Evolutionary conservation across 169 alveolate species (phyloP).

Genomic region (Plasmodium blacklocki): DNA sequence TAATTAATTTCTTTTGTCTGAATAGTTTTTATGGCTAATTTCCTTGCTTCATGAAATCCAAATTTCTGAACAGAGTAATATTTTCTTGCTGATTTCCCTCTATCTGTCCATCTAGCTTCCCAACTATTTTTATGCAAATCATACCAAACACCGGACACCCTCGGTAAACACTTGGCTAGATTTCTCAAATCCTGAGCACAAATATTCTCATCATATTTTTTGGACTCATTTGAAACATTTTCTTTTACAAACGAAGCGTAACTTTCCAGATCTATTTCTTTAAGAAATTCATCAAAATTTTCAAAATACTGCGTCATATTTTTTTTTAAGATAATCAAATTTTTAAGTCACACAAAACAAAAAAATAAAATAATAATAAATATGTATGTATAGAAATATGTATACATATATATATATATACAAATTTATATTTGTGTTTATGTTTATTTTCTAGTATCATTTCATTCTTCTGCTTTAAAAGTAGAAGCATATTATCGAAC

Average conservation of each 20-base stretch:
- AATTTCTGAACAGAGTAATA: constrained; percentile 86
- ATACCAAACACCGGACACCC: constrained; percentile 86
- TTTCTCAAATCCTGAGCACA: constrained; percentile 83
- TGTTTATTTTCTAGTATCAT: no score
- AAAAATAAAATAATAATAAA: not conserved
- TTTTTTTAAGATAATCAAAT: not conserved
- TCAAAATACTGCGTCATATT: constrained; percentile 16
- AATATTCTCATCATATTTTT: constrained; percentile 37
- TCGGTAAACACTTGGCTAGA: constrained; percentile 84
- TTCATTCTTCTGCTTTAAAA: no score
- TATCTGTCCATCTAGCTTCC: constrained; percentile 88
- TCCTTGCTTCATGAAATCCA: constrained; percentile 87
- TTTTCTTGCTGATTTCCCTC: constrained; percentile 83
- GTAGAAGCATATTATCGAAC: no score
- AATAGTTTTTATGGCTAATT: constrained; percentile 84
- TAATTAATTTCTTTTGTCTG: constrained; percentile 74
- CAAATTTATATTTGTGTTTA: not conserved
- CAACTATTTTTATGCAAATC: constrained; percentile 86
- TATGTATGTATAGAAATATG: not conserved
- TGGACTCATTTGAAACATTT: constrained; percentile 36
- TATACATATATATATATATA: not conserved
- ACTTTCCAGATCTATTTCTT: constrained; percentile 45
- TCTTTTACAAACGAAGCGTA: constrained; percentile 48
- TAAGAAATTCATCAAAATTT: constrained; percentile 44
- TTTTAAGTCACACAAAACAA: not conserved